Conservation (phyloP, 2,329 filamentous ascomycete species). For the Diaporthe citrichinensis region DNA sequence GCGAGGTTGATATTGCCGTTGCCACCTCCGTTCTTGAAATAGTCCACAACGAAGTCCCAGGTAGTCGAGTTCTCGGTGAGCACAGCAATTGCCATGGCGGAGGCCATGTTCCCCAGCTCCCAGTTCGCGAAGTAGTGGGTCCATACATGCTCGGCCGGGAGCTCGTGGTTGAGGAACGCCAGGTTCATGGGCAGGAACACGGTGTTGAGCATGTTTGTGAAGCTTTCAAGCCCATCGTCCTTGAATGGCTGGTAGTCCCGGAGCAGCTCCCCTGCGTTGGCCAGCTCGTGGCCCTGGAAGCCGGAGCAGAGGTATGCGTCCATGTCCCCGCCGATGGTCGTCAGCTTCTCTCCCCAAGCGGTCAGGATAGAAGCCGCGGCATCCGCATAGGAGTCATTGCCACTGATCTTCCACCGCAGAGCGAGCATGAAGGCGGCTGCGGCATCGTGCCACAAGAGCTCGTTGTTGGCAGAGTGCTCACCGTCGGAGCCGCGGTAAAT, state of each 20-base stretch:
- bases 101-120: conserved; percentile 60
- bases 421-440: conserved; percentile 45
- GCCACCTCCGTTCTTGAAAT: conserved; percentile 56
- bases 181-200: conserved; percentile 57
- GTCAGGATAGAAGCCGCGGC: conserved; percentile 54
- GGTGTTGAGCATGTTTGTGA: conserved; percentile 51
- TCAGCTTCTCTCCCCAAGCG: conserved; percentile 54
- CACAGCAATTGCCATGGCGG: conserved; percentile 56
- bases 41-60: conserved; percentile 54
- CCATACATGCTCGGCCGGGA: conserved; percentile 44
- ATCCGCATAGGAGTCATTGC: conserved; percentile 53
- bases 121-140: conserved; percentile 60
- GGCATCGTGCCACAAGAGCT: conserved; percentile 33
- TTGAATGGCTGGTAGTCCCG: conserved; percentile 50
- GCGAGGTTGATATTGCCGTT: conserved; percentile 54
- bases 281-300: conserved; percentile 61
- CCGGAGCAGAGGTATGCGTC: conserved; percentile 58
- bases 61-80: conserved; percentile 58
- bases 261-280: conserved; percentile 61
- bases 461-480: conserved; percentile 8
- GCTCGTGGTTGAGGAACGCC: conserved; percentile 56
- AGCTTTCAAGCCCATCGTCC: conserved; percentile 47
- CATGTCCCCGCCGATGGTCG: conserved; percentile 49
- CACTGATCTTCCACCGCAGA: conserved; percentile 57
- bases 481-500: conserved; percentile 35